Conservation (phyloP, 805 yeast species). For the Pichia thaimueangensis region DNA sequence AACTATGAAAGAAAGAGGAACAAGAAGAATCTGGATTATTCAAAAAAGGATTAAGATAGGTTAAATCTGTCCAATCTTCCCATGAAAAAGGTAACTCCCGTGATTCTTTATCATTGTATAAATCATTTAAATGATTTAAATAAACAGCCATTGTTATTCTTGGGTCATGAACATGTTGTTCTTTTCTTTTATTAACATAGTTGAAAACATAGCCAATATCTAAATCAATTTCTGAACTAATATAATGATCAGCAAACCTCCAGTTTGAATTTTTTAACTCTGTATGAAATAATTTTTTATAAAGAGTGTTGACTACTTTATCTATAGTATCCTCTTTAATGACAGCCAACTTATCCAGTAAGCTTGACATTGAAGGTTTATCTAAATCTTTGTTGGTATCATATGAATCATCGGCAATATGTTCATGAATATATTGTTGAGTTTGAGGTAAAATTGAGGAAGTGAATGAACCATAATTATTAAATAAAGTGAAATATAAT, state of each 20-base stretch:
- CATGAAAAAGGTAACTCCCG: slow-evolving; percentile 37
- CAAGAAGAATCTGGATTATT: slow-evolving; percentile 19
- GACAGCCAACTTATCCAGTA: neutral
- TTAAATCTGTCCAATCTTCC: slow-evolving; percentile 51
- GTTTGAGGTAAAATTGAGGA: neutral
- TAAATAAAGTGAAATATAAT: neutral
- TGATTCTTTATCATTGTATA: slow-evolving; percentile 16
- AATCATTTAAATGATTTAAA: slow-evolving; percentile 32
- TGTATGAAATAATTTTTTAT: neutral
- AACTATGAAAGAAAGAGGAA: slow-evolving; percentile 21
- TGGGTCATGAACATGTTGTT: slow-evolving; percentile 49
- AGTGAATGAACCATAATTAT: neutral
- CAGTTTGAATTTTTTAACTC: neutral
- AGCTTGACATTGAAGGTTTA: neutral
- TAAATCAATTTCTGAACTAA: neutral
- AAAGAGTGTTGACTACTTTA: neutral
- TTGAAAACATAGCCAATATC: neutral
- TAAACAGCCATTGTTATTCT: slow-evolving; percentile 47
- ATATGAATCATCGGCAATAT: too few species aligned
- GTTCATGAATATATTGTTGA: too few species aligned
- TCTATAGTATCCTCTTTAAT: neutral
- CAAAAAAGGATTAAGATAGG: slow-evolving; percentile 32
- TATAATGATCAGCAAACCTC: neutral
- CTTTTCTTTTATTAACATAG: slow-evolving; percentile 14
- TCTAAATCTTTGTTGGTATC: too few species aligned